Percentiles rank a stretch among this genome's conserved stretches.
These are phyloP conservation scores for Lactarius evosmus DNA, from an alignment of 768 basidiomycete genomes.

Conservation along the genomic window DNA sequence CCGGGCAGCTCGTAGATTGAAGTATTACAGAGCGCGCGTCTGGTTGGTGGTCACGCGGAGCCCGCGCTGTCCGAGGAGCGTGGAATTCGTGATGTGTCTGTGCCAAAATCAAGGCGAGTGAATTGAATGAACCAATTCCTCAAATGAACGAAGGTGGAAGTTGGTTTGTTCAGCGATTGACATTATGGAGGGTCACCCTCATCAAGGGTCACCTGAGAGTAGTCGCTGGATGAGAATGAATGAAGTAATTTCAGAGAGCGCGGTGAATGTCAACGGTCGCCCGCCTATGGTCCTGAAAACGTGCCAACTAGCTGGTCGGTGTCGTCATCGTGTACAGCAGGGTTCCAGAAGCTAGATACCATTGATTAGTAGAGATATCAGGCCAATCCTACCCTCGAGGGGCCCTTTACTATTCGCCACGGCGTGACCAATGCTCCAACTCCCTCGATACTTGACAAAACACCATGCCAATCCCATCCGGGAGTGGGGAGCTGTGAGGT, in stretches of 20 bases:
- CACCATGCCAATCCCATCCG: not conserved
- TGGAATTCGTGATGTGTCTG: not conserved
- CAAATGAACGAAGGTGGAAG: not conserved
- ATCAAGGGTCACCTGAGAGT: slow-evolving; percentile 6
- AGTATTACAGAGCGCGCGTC: not conserved
- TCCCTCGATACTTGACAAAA: not conserved
- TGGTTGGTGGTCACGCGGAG: not conserved
- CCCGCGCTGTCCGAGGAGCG: not conserved
- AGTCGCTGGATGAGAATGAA: not conserved
- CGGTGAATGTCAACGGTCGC: not conserved
- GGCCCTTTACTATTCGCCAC: not conserved
- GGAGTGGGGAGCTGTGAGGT: not conserved
- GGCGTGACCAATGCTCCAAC: not conserved
- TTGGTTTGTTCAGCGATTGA: not conserved
- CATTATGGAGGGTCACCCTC: not conserved
- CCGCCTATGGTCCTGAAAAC: not conserved
- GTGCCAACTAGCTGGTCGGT: not conserved
- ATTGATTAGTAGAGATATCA: not conserved
- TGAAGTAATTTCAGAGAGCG: not conserved
- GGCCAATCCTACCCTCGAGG: not conserved
- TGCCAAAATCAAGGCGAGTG: not conserved
- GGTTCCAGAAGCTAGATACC: not conserved
- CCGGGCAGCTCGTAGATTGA: not conserved
- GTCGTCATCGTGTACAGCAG: not conserved
- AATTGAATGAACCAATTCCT: not conserved